Percentiles rank a stretch among this genome's conserved stretches.
Conservation (phyloP, 495 filamentous ascomycete species). For the Patellaria atrata region DNA sequence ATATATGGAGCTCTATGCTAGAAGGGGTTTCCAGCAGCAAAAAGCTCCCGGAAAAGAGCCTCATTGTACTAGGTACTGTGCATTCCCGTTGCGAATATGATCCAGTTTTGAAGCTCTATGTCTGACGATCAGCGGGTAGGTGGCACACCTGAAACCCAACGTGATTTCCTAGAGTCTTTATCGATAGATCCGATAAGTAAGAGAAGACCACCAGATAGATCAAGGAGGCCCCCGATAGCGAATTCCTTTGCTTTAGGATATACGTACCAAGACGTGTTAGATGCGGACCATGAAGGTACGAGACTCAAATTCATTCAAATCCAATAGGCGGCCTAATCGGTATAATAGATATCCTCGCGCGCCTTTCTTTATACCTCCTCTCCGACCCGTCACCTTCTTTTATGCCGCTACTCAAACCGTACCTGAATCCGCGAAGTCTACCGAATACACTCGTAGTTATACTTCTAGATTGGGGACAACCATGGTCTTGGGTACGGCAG, state of each 20-base stretch:
- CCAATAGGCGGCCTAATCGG: conserved; percentile 3
- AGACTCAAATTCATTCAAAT: not conserved
- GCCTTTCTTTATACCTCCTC: conserved; percentile 81
- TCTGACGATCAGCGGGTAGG: conserved; percentile 44
- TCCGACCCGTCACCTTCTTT: conserved; percentile 70
- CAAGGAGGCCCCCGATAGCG: conserved; percentile 57
- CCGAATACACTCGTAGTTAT: conserved; percentile 79
- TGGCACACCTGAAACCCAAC: conserved; percentile 75
- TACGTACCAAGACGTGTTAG: conserved; percentile 87
- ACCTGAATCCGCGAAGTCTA: conserved; percentile 73
- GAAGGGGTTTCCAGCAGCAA: conserved; percentile 82
- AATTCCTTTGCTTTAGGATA: conserved; percentile 91
- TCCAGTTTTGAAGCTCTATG: conserved; percentile 4
- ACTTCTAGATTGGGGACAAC: conserved; percentile 81
- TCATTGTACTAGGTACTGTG: conserved; percentile 68
- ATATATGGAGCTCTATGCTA: conserved; percentile 91
- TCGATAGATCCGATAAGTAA: conserved; percentile 44
- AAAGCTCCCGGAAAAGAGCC: conserved; percentile 80
- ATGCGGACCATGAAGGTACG: conserved; percentile 84
- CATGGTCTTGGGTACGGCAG: conserved; percentile 84
- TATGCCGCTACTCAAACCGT: conserved; percentile 66
- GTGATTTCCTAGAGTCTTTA: conserved; percentile 75
- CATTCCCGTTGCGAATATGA: not conserved
- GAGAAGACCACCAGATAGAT: conserved; percentile 38
- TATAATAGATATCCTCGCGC: conserved; percentile 65